Conservation (phyloP, 2,329 filamentous ascomycete species). For the Penicillium nordicum region DNA sequence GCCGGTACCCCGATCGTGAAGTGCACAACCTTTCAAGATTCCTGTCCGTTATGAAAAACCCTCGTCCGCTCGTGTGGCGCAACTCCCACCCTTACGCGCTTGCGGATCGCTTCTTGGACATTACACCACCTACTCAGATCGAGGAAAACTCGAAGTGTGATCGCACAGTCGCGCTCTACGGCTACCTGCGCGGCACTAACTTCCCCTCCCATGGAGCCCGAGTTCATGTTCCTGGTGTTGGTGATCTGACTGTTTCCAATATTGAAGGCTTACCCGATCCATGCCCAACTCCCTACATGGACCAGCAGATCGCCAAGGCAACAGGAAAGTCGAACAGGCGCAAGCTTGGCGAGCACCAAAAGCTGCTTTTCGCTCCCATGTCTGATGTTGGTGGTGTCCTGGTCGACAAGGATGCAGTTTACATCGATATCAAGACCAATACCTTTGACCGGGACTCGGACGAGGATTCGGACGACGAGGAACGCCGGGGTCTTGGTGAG, state of each 20-base stretch:
- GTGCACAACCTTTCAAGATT: constrained; percentile 94
- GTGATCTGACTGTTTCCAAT: constrained; percentile 76
- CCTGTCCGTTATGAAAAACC: constrained; percentile 98
- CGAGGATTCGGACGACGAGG: constrained; percentile 59
- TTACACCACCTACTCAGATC: constrained; percentile 87
- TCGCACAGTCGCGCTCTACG: constrained; percentile 83
- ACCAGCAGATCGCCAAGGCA: constrained; percentile 79
- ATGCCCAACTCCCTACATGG: constrained; percentile 88
- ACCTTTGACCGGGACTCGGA: constrained; percentile 68
- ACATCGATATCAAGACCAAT: constrained; percentile 69
- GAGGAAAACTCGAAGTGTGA: constrained; percentile 88
- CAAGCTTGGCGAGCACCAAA: constrained; percentile 91
- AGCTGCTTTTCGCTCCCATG: constrained; percentile 95
- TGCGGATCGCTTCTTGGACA: constrained; percentile 89
- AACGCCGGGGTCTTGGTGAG: constrained; percentile 81
- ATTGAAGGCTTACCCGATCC: constrained; percentile 91
- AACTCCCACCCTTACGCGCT: constrained; percentile 94
- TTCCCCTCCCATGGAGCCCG: constrained; percentile 80
- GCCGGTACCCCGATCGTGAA: constrained; percentile 92
- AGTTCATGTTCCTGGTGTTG: constrained; percentile 88
- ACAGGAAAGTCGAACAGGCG: constrained; percentile 77
- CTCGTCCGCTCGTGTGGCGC: constrained; percentile 90
- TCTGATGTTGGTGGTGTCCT: constrained; percentile 94
- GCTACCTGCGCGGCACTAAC: constrained; percentile 91
- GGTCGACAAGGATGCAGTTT: constrained; percentile 95